Percentiles rank a stretch among this genome's conserved stretches.
Conservation (phyloP, 1,284 basidiomycete species). For the Naganishia albida region DNA sequence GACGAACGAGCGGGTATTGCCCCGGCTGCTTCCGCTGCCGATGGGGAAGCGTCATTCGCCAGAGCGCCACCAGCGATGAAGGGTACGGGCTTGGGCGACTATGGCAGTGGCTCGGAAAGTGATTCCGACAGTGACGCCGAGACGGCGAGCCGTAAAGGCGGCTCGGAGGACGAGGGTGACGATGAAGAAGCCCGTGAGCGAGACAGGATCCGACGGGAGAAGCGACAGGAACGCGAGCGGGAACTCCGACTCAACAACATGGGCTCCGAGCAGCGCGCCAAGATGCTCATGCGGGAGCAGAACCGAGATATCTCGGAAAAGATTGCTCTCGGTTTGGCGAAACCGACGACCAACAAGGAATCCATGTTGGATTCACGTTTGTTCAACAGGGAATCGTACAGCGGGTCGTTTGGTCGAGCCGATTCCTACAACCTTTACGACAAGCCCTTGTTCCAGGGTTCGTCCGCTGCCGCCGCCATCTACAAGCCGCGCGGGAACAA, state of each 20-base stretch:
- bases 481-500: constrained; percentile 83
- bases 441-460: constrained; percentile 91
- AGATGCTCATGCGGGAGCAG: constrained; percentile 88
- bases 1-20: constrained; percentile 85
- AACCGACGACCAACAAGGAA: constrained; percentile 92
- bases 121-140: constrained; percentile 43
- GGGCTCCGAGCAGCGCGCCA: constrained; percentile 94
- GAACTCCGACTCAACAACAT: constrained; percentile 99
- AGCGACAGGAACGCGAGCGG: constrained; percentile 88
- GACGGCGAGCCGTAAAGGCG: constrained; percentile 54
- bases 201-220: constrained; percentile 87
- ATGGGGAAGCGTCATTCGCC: constrained; percentile 50
- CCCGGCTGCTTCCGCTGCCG: constrained; percentile 37
- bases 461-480: constrained; percentile 92
- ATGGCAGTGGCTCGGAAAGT: constrained; percentile 68
- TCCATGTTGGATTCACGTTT: constrained; percentile 94
- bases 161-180: constrained; percentile 62
- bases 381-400: constrained; percentile 92
- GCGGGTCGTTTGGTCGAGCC: constrained; percentile 80
- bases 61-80: constrained; percentile 55
- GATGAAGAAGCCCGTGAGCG: constrained; percentile 82
- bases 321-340: constrained; percentile 94
- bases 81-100: constrained; percentile 75
- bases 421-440: constrained; percentile 94
- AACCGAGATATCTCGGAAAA: constrained; percentile 99